phyloP scores from a whole-genome alignment of 129 eudicot genomes.

The carrot (Daucus carota) region DH1_v3.0 NC_030388.2:26459501-26460000 shows the following conservation, averaged over 20 bases:
- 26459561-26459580: constrained; percentile 57
- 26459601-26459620: constrained; percentile 68
- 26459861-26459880: neutral
- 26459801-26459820: neutral
- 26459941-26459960: neutral
- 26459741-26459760: neutral
- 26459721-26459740: neutral
- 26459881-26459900: neutral
- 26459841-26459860: neutral
- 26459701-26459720: neutral
- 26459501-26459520: constrained; percentile 64
- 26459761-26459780: neutral
- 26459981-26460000: neutral
- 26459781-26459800: neutral
- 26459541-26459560: constrained; percentile 81
- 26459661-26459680: neutral
- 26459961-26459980: neutral
- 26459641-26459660: neutral
- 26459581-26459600: constrained; percentile 48
- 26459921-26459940: neutral
- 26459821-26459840: neutral
- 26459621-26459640: constrained; percentile 59
- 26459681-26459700: no score
- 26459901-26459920: neutral
- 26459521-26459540: constrained; percentile 62